Conservation (phyloP, 169 alveolate genomes). For the Prorocentrum cordatum region DNA sequence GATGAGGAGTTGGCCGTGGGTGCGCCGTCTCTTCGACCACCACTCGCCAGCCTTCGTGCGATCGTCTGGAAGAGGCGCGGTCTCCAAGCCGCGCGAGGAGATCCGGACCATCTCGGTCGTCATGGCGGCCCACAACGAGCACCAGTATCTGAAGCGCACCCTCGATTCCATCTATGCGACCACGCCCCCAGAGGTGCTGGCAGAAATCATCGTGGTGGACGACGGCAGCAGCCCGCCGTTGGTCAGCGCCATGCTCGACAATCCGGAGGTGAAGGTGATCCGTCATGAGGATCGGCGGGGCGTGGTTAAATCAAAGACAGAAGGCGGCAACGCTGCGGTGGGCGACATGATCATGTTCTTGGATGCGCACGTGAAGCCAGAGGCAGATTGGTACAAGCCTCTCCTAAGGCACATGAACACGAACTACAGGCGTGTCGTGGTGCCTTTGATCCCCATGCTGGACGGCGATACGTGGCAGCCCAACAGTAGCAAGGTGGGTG, state of each 20-base stretch:
- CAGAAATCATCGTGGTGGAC: slow-evolving; percentile 74
- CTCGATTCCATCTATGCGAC: slow-evolving; percentile 67
- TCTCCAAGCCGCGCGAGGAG: no score
- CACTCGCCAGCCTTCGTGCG: no score
- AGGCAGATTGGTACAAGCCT: slow-evolving; percentile 68
- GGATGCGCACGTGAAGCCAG: slow-evolving; percentile 78
- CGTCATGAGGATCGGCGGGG: slow-evolving; percentile 74
- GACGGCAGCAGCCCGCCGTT: slow-evolving; percentile 74
- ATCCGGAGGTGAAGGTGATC: slow-evolving; percentile 59
- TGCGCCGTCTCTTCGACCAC: no score
- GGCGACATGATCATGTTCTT: slow-evolving; percentile 74
- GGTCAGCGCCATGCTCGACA: not conserved
- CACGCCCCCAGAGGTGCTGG: slow-evolving; percentile 70
- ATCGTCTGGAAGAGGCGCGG: no score
- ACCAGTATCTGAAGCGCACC: slow-evolving; percentile 64
- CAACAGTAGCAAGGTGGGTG: slow-evolving; percentile 27
- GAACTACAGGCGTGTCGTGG: slow-evolving; percentile 76
- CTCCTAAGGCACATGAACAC: slow-evolving; percentile 71
- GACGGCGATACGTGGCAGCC: slow-evolving; percentile 72
- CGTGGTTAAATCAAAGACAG: slow-evolving; percentile 72
- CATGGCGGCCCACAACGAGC: slow-evolving; percentile 76
- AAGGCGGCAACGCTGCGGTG: slow-evolving; percentile 74
- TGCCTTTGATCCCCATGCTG: slow-evolving; percentile 73
- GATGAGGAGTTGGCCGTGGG: no score
- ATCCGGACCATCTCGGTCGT: slow-evolving; percentile 56